Conservation (phyloP, 305 asterid genomes). For the Rubia balearica region DNA sequence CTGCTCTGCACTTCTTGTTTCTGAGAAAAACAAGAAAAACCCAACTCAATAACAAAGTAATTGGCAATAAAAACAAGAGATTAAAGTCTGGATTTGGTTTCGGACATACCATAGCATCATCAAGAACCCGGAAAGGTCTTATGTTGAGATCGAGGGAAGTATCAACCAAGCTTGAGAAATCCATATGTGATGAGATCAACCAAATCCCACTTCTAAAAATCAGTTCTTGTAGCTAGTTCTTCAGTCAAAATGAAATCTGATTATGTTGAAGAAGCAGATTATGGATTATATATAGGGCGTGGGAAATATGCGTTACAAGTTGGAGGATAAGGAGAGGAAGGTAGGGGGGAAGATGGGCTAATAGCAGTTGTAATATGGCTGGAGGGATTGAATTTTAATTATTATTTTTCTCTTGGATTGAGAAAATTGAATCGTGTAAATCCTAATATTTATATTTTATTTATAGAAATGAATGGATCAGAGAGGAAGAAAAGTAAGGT, state of each 20-base stretch:
- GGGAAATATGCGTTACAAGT: conserved; percentile 10
- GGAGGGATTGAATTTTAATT: background rate
- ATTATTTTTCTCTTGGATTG: background rate
- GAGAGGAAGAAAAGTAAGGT: conserved; percentile 16
- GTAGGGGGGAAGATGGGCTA: conserved; percentile 30
- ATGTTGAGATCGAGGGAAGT: conserved; percentile 64
- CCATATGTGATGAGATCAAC: conserved; percentile 33
- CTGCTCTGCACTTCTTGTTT: conserved; percentile 57
- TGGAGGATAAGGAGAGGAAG: conserved; percentile 39
- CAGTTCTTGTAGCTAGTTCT: background rate
- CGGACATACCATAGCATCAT: conserved; percentile 37
- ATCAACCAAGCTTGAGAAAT: conserved; percentile 54
- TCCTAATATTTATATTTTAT: background rate
- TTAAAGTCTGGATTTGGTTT: background rate
- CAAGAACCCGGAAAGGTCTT: conserved; percentile 34
- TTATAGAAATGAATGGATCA: background rate
- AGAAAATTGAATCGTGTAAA: background rate
- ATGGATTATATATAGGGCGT: background rate
- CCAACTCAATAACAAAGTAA: background rate
- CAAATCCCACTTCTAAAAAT: conserved; percentile 7
- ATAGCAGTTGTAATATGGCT: background rate
- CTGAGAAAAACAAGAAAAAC: conserved; percentile 19
- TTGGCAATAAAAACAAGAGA: background rate
- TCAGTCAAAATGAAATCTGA: background rate
- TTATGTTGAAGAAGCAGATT: conserved; percentile 1